Evolutionary conservation across 2,329 filamentous ascomycete genomes (phyloP).

Genomic region (Colletotrichum noveboracense): DNA sequence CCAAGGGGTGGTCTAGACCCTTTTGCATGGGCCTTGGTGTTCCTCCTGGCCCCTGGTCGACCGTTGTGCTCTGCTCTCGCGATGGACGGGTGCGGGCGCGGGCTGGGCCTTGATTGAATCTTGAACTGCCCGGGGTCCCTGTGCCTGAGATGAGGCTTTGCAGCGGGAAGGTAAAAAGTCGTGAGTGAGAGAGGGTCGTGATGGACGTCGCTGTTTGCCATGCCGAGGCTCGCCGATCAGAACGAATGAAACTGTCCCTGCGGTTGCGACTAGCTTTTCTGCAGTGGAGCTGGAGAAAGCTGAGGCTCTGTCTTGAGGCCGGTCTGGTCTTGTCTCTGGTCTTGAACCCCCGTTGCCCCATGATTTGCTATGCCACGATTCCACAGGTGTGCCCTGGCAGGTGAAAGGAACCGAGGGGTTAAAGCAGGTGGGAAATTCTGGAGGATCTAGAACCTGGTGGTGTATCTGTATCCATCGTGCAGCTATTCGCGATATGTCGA

Average conservation of each 20-base stretch:
- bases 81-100: neutral
- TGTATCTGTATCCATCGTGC: neutral
- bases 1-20: constrained; percentile 3
- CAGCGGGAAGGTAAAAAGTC: neutral
- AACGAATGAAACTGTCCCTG: neutral
- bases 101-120: neutral
- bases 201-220: neutral
- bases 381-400: neutral
- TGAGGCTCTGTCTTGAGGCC: neutral
- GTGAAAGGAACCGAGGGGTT: neutral
- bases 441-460: neutral
- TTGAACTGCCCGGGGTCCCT: neutral
- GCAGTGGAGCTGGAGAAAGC: neutral
- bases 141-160: neutral
- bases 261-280: neutral
- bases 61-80: neutral
- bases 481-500: neutral
- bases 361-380: neutral
- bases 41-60: neutral
- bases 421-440: neutral
- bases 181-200: neutral
- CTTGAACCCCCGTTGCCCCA: neutral
- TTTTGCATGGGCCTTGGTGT: neutral
- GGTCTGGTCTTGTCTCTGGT: neutral
- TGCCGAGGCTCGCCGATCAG: neutral